Conservation (phyloP, 2,329 filamentous ascomycete species). For the Knufia petricola region DNA sequence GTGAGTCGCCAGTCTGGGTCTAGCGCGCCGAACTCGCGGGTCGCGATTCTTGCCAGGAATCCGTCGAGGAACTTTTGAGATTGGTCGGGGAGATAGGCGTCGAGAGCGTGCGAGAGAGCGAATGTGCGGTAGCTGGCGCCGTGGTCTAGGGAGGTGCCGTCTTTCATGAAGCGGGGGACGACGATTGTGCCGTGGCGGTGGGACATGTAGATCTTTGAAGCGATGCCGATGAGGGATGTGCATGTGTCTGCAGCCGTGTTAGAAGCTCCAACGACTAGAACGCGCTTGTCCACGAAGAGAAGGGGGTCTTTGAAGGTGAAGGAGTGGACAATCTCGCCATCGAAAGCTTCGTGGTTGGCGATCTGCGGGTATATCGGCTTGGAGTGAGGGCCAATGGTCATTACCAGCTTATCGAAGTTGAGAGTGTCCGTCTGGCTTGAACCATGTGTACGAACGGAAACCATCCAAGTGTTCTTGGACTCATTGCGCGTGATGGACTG, state of each 20-base stretch:
- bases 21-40: background rate
- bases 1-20: conserved; percentile 22
- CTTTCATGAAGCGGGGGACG: conserved; percentile 15
- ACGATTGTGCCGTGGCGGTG: conserved; percentile 20
- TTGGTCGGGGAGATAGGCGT: conserved; percentile 12
- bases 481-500: conserved; percentile 11
- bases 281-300: conserved; percentile 16
- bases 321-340: conserved; percentile 21
- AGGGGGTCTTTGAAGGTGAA: conserved; percentile 10
- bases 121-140: conserved; percentile 16
- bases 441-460: conserved; percentile 7
- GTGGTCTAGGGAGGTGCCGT: conserved; percentile 21
- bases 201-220: conserved; percentile 19
- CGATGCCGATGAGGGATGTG: conserved; percentile 17
- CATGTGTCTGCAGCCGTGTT: conserved; percentile 25
- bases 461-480: conserved; percentile 13
- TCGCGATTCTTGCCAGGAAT: conserved; percentile 13
- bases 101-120: conserved; percentile 12
- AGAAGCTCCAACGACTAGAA: conserved; percentile 23
- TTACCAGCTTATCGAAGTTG: conserved; percentile 29
- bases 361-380: conserved; percentile 19
- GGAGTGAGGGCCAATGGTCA: conserved; percentile 25
- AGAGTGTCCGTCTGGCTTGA: background rate
- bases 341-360: conserved; percentile 18
- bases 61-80: conserved; percentile 11